These are phyloP conservation scores for Blastocystis sp. DNA, from an alignment of 352 stramenopile species.

Conservation along the genomic window DNA sequence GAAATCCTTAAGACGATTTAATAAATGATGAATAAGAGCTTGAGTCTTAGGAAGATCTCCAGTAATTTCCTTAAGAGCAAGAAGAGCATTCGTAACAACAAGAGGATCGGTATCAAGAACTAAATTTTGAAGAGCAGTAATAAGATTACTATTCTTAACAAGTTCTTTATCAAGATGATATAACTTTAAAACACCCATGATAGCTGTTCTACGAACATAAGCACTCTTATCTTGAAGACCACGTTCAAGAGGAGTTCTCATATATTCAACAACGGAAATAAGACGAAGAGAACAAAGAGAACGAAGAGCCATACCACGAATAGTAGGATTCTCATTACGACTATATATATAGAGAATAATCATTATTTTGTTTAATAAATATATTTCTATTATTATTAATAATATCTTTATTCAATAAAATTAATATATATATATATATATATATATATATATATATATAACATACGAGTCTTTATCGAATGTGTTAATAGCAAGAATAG, in stretches of 20 bases:
- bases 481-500: conserved; percentile 98
- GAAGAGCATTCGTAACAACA: conserved; percentile 84
- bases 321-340: conserved; percentile 89
- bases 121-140: conserved; percentile 95
- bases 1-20: conserved; percentile 91
- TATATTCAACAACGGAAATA: conserved; percentile 89
- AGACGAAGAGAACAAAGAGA: conserved; percentile 82
- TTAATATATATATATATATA: conserved; percentile 23
- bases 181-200: conserved; percentile 96
- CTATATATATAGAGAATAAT: conserved; percentile 39
- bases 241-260: conserved; percentile 47
- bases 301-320: conserved; percentile 80
- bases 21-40: conserved; percentile 81
- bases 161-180: conserved; percentile 65
- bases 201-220: conserved; percentile 92
- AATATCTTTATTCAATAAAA: too few species aligned
- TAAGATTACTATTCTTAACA: conserved; percentile 76
- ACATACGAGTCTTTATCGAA: conserved; percentile 84
- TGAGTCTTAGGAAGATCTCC: conserved; percentile 88
- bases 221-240: conserved; percentile 77
- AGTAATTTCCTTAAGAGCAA: conserved; percentile 93
- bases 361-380: neutral
- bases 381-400: too few species aligned
- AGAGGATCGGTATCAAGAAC: conserved; percentile 81
- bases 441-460: neutral